Conservation (phyloP, 1,284 basidiomycete genomes). For the Trichosporon coremiiforme region DNA sequence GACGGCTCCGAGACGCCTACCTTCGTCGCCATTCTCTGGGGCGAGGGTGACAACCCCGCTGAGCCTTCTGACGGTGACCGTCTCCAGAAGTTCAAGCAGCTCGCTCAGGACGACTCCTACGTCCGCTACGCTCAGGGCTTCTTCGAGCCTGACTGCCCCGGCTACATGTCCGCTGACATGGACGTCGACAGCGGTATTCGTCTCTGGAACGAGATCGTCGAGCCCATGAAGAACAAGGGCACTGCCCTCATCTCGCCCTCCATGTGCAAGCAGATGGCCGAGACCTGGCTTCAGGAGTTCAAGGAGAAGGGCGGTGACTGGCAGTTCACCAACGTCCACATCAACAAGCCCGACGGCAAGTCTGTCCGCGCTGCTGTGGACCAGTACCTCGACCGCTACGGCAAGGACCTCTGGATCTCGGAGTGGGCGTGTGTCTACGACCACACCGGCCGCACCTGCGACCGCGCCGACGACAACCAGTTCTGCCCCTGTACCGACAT, state of each 20-base stretch:
- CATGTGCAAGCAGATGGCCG: conserved; percentile 42
- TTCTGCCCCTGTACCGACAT: conserved; percentile 44
- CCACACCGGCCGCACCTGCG: conserved; percentile 27
- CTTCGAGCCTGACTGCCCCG: conserved; percentile 56
- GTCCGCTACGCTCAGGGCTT: conserved; percentile 45
- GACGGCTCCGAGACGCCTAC: conserved; percentile 32
- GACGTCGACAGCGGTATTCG: conserved; percentile 33
- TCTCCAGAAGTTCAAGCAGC: conserved; percentile 44
- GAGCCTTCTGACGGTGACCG: conserved; percentile 46
- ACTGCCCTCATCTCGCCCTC: conserved; percentile 37
- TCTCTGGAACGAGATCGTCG: conserved; percentile 52
- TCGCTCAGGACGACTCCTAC: conserved; percentile 36
- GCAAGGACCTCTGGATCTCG: conserved; percentile 55
- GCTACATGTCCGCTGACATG: conserved; percentile 27
- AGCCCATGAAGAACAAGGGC: conserved; percentile 43
- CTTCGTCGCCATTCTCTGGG: conserved; percentile 54
- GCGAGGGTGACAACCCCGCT: conserved; percentile 39
- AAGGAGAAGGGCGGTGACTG: conserved; percentile 32
- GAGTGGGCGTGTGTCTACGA: conserved; percentile 57
- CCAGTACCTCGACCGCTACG: conserved; percentile 53
- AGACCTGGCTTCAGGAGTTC: conserved; percentile 39
- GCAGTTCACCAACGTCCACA: conserved; percentile 43
- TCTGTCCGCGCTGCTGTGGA: conserved; percentile 49
- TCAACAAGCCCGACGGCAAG: conserved; percentile 54
- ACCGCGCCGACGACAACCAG: conserved; percentile 34